Conservation (phyloP, 2,329 filamentous ascomycete species). For the Aspergillus sp. region DNA sequence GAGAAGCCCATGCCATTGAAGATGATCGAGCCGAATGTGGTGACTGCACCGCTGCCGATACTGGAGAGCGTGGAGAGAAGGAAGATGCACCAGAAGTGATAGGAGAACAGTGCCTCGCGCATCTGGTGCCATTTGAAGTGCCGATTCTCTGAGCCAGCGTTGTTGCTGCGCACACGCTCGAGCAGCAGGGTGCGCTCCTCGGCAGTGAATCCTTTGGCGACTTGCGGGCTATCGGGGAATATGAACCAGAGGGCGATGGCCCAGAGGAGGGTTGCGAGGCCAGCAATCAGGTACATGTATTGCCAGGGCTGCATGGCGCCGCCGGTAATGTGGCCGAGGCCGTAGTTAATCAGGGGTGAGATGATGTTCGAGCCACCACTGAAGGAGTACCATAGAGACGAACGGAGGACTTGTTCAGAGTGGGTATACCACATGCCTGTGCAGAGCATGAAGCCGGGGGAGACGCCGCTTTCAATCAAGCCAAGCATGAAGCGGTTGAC, state of each 20-base stretch:
- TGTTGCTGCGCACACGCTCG: slow-evolving; percentile 8
- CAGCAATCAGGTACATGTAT: slow-evolving; percentile 15
- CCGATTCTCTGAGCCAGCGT: slow-evolving; percentile 5
- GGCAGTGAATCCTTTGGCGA: slow-evolving; percentile 2
- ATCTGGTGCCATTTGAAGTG: slow-evolving; percentile 10
- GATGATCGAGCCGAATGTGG: slow-evolving; percentile 13
- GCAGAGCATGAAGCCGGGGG: slow-evolving; percentile 13
- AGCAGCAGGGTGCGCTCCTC: slow-evolving; percentile 2
- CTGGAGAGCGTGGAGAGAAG: slow-evolving; percentile 7
- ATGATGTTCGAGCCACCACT: slow-evolving; percentile 13
- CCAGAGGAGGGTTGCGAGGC: slow-evolving; percentile 7
- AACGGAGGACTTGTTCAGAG: slow-evolving; percentile 14
- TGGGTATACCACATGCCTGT: slow-evolving; percentile 15
- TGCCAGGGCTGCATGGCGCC: slow-evolving; percentile 7
- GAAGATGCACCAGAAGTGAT: slow-evolving; percentile 10
- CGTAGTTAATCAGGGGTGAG: slow-evolving; percentile 15
- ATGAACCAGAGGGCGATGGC: slow-evolving; percentile 8
- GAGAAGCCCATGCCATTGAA: slow-evolving; percentile 14
- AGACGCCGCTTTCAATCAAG: slow-evolving; percentile 13
- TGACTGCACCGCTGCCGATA: slow-evolving; percentile 4
- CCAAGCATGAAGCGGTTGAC: slow-evolving; percentile 14
- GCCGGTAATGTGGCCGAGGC: slow-evolving; percentile 11
- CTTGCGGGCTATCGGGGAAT: slow-evolving; percentile 9
- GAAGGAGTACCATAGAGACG: slow-evolving; percentile 13
- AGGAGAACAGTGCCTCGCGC: slow-evolving; percentile 1